These are phyloP conservation scores for Pseudotsuga menziesii DNA, from an alignment of 75 land plant genomes.

Conservation along the genomic window DNA sequence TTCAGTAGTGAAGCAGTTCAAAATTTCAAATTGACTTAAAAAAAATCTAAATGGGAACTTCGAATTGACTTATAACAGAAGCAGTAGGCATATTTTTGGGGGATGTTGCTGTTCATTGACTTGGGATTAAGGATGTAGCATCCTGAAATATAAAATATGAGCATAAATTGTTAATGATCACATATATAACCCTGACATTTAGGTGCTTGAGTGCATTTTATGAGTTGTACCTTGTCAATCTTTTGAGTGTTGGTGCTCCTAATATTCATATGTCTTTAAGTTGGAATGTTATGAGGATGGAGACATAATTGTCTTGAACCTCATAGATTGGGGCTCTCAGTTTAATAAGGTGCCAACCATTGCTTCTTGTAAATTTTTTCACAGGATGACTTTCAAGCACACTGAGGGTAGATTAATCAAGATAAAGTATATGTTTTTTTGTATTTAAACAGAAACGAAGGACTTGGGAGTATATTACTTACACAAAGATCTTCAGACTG, in stretches of 20 bases:
- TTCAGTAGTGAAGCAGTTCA: not conserved
- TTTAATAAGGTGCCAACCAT: not conserved
- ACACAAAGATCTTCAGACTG: not conserved
- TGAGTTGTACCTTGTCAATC: not conserved
- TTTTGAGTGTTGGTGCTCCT: not conserved
- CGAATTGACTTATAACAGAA: not conserved
- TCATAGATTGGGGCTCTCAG: not conserved
- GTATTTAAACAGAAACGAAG: too few species aligned
- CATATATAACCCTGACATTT: not conserved
- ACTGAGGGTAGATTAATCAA: too few species aligned
- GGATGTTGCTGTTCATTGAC: not conserved
- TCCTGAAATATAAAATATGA: not conserved
- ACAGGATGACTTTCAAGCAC: not conserved
- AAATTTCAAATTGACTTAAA: not conserved
- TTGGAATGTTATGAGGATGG: not conserved
- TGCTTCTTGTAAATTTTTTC: not conserved
- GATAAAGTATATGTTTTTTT: too few species aligned
- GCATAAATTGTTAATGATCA: not conserved
- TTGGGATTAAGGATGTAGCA: not conserved
- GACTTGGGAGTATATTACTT: not conserved
- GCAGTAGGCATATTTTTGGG: not conserved
- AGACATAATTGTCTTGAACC: not conserved
- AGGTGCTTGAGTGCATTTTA: not conserved
- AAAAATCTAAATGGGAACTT: not conserved
- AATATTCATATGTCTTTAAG: not conserved